Evolutionary conservation across 495 filamentous ascomycete genomes (phyloP).

Genomic region (Cryomyces antarcticus): DNA sequence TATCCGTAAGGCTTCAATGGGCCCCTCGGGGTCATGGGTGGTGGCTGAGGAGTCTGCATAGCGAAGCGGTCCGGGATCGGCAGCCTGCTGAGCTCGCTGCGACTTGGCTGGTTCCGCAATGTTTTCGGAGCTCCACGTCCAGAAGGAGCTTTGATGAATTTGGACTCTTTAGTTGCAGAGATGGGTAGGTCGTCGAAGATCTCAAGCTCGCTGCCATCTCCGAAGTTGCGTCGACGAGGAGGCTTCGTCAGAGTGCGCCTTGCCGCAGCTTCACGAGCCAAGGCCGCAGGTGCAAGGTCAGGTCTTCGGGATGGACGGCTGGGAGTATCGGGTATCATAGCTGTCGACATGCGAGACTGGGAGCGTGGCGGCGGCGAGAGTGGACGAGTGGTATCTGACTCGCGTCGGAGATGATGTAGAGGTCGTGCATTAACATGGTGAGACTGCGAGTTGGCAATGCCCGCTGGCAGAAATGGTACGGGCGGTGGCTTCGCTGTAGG

Average conservation of each 20-base stretch:
- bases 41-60: conserved; percentile 25
- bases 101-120: not conserved
- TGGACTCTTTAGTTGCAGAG: conserved; percentile 58
- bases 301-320: conserved; percentile 11
- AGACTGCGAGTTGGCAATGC: conserved; percentile 49
- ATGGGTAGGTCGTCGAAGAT: conserved; percentile 90
- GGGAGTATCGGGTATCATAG: conserved; percentile 25
- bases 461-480: conserved; percentile 65
- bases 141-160: conserved; percentile 61
- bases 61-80: conserved; percentile 5
- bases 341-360: conserved; percentile 28
- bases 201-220: conserved; percentile 81
- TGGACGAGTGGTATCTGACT: conserved; percentile 39
- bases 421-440: conserved; percentile 39
- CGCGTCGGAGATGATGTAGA: conserved; percentile 42
- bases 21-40: conserved; percentile 29
- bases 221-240: conserved; percentile 52
- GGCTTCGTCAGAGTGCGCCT: conserved; percentile 58
- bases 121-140: conserved; percentile 45
- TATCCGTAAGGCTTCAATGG: not conserved
- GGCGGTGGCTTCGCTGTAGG: conserved; percentile 28
- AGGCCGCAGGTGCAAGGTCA: conserved; percentile 20
- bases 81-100: conserved; percentile 1
- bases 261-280: conserved; percentile 33
- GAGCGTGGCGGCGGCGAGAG: conserved; percentile 30